These are phyloP conservation scores for Trypanosoma theileri DNA, from an alignment of 208 protist genomes.

Conservation along the genomic window DNA sequence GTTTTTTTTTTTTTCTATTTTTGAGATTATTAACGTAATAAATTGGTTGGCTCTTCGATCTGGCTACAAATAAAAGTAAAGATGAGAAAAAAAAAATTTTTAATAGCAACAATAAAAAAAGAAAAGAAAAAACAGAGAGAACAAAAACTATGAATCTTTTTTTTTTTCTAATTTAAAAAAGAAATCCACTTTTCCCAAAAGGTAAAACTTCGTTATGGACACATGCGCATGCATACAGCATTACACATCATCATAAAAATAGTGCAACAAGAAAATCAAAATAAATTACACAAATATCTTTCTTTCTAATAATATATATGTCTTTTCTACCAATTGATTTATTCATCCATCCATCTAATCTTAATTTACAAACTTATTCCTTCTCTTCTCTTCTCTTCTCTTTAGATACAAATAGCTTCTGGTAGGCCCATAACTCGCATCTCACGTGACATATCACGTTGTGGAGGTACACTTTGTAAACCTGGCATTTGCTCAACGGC, in stretches of 20 bases:
- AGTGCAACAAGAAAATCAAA: conserved; percentile 12
- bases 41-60: no score
- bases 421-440: conserved; percentile 31
- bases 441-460: conserved; percentile 31
- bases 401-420: conserved; percentile 21
- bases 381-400: not conserved
- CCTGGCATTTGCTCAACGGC: not conserved
- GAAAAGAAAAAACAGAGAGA: no score
- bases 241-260: conserved; percentile 14
- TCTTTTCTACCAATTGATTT: not conserved
- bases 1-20: not conserved
- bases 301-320: no score
- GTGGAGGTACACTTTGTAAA: not conserved
- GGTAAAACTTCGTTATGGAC: no score
- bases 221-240: not conserved
- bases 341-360: conserved; percentile 10
- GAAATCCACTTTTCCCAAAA: no score
- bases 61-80: no score
- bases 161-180: no score
- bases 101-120: no score
- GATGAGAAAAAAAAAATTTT: no score
- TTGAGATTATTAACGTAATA: not conserved
- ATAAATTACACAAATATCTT: not conserved
- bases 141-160: no score
- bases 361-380: not conserved